Evolutionary conservation across 768 basidiomycete genomes (phyloP).

Genomic region (Mycena olivaceomarginata): DNA sequence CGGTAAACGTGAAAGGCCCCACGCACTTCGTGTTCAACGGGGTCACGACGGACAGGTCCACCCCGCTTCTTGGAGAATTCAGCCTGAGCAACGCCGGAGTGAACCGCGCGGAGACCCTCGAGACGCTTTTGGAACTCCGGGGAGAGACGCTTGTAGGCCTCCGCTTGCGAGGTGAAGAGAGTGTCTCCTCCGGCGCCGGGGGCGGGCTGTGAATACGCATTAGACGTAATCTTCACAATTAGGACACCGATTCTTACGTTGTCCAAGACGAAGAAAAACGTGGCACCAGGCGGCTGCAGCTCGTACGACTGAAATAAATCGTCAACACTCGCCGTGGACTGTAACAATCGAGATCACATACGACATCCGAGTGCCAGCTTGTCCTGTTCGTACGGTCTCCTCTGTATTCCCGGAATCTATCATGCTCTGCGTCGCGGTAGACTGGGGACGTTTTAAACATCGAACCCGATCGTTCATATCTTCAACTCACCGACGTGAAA

Average conservation of each 20-base stretch:
- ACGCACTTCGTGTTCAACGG: constrained; percentile 66
- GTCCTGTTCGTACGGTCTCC: constrained; percentile 65
- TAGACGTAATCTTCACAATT: background rate
- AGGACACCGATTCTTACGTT: constrained; percentile 47
- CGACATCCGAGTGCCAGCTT: constrained; percentile 75
- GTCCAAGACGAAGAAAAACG: constrained; percentile 75
- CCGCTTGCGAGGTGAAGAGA: constrained; percentile 74
- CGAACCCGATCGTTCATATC: too few species aligned
- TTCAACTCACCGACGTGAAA: constrained; percentile 67
- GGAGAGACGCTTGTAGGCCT: constrained; percentile 77
- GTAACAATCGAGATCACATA: constrained; percentile 45
- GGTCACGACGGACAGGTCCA: constrained; percentile 70
- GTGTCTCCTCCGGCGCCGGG: constrained; percentile 68
- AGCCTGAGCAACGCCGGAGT: constrained; percentile 72
- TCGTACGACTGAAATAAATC: constrained; percentile 65
- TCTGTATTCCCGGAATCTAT: constrained; percentile 64
- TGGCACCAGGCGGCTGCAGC: constrained; percentile 72
- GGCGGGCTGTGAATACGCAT: constrained; percentile 49
- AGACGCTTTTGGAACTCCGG: constrained; percentile 74
- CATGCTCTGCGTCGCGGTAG: constrained; percentile 68
- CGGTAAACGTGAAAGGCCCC: background rate
- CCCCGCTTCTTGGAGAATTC: constrained; percentile 64
- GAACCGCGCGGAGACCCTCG: constrained; percentile 74
- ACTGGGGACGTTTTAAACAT: constrained; percentile 52
- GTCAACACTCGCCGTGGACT: background rate